Evolutionary conservation across 2,329 filamentous ascomycete genomes (phyloP), one percentile per base, ranked within the genome.

Genomic region (Tolypocladium pustulatum): DNA sequence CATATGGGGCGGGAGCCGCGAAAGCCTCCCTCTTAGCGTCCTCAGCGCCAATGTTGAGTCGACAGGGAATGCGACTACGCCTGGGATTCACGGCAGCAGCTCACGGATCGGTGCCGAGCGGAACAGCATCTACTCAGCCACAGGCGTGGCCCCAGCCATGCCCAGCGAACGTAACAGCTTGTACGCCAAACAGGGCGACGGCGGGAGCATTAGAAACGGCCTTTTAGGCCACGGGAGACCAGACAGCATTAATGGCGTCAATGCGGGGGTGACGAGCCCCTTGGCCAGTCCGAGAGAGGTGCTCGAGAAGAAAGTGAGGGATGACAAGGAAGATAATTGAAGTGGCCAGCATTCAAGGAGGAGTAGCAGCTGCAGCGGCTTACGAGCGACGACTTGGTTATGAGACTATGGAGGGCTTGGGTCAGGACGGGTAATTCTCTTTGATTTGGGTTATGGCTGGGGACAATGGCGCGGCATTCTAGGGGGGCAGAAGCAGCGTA

Each of bases 171-270:
- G 92, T 55, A 93, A 88, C 69, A 95, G 90, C 72, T 83, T 88
- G 62, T 93, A 96, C 67, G 84, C 88, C 34, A 84, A 84, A 60
- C 77, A 79, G 54, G 84, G 81, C 6, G 90, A 96, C 64, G 89
- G 83, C 1, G 85, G 86, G 12, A 96, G 91, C 67, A 77, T 95
- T 36, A 82, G 90, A 57, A 96, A 90, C 70, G 90, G 89, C 0
- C 75, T 88, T 1, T 71, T 90, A 3, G 89, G 90, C 0, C 92
- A 96, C 70, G 84, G 83, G 2, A 82, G 90, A 61, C 87, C 90
- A 55, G 91, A 96, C 69, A 96, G 91, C 72, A 84, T 93, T 58
- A 88, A 80, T 61, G 88, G 89, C 32, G 93, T 89, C 71, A 86
- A 91, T 62, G 83, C 80, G 8, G 82, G 81, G 10, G 68, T 81